Evolutionary conservation across 768 basidiomycete genomes (phyloP), one percentile per base, ranked within the genome.

Genomic region (Boletales sp.): DNA sequence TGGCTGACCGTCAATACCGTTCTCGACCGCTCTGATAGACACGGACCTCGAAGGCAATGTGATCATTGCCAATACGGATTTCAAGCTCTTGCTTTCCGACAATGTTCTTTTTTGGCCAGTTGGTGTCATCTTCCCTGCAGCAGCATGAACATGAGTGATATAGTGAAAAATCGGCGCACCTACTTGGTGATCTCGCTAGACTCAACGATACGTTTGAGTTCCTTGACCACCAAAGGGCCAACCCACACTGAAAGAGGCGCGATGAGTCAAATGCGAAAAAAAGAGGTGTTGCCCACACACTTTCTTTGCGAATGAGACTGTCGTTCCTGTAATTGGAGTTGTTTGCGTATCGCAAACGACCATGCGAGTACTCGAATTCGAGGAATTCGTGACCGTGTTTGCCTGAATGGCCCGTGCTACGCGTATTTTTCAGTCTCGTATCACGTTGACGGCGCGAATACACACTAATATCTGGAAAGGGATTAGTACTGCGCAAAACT

Each of bases 281-380:
- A 7, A 46, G 5, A 2, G 7, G n/a, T 10, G 21, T 3, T 25
- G 50, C 12, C 17, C 9, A 79, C 92, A 62, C 59, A 96, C 94
- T 96, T 72, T 99, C 96, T 90, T 98, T 98, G 54, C 95, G 83
- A 66, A 99, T 98, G 43, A 99, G 74, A 68, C 87, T 89, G 73
- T 99, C 96, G 61, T 98, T 98, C 31, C 96, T 76, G 73, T 99
- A 99, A 72, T 99, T 99, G 10, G 95, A 97, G 77, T 98, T 98
- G 77, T 98, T 95, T 54, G 96, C 96, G 68, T 98, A 99, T 58
- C 96, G 83, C 48, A 98, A 79, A 57, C 95, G 86, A 35, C 95
- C 95, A 74, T 94, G 90, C 13, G 91, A 88, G 74, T 97, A 97
- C 70, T 98, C 95, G 62, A 98, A 99, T 68, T 99, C 95, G 41